Base-by-base conservation (phyloP, 495 filamentous ascomycete species). In the Xylona heveae region DNA sequence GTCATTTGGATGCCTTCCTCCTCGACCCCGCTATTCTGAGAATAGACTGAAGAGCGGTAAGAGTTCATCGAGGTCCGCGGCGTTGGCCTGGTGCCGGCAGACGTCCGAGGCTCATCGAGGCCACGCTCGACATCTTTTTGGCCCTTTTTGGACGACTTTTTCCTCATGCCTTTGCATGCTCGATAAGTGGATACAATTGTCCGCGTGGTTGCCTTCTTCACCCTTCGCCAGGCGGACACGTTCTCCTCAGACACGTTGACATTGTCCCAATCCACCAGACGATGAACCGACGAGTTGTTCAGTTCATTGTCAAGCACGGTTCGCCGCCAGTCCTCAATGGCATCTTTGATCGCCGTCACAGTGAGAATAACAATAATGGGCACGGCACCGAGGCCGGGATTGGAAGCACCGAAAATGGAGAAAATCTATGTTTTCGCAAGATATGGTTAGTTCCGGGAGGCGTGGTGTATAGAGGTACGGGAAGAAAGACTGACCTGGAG, bases 291-390 rank as follows among this genome's bases (percentile, higher is more conserved):
- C 9, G 90, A 85, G 43, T 99, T 94, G 57, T 99, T 99, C 32
- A 99, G 64, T 44, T 91, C 79, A 37, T 74, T 91, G 47, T 99
- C 90, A 13, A 92, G 71, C 15, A 82, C 63, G 2, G 83, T 94
- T 51, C 90, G 66, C 36, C 90, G 69, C 62, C 81, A 94, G 59
- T 99, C 90, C 54, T 99, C 90, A 39, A 95, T 78, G n/a, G 74
- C 88, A 47, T 99, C 90, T 54, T 95, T 99, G 43, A 93, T 57
- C 3, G 78, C 71, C 6, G 90, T 99, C 29, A 95, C 64, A 39
- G 71, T 57, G n/a, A 99, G 57, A 52, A 99, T 99, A 42, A 94
- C 71, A 44, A 95, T 92, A 45, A 99, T 53, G 29, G 90, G 90
- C 19, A 85, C 78, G 4, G 84, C 71, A 50, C 83, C 85, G 19